Conservation (phyloP, 2,329 filamentous ascomycete genomes). For the Emmonsia crescens region DNA sequence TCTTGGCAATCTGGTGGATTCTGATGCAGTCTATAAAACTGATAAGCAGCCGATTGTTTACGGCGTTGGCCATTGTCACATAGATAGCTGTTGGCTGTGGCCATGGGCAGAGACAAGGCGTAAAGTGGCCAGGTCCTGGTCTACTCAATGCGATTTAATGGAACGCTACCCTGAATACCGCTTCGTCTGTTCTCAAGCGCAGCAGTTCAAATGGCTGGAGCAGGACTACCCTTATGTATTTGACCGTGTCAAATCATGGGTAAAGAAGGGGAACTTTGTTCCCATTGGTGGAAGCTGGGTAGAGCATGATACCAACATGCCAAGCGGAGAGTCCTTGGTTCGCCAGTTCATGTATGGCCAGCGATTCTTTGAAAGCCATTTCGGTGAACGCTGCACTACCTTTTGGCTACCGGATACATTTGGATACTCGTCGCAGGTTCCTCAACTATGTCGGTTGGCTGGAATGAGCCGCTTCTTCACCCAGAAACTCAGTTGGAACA, state of each 20-base stretch:
- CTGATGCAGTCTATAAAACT: conserved; percentile 69
- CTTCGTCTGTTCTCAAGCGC: conserved; percentile 86
- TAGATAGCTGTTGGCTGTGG: conserved; percentile 98
- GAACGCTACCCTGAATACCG: conserved; percentile 89
- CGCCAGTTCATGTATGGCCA: conserved; percentile 94
- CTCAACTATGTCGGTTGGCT: conserved; percentile 84
- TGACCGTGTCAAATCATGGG: conserved; percentile 81
- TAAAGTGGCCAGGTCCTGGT: conserved; percentile 93
- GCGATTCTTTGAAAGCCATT: conserved; percentile 85
- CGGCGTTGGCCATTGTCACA: conserved; percentile 92
- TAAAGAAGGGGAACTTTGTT: conserved; percentile 82
- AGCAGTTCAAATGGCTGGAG: conserved; percentile 98
- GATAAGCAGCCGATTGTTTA: conserved; percentile 67
- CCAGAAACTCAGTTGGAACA: conserved; percentile 99
- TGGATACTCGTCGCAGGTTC: conserved; percentile 89
- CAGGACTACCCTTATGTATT: conserved; percentile 78
- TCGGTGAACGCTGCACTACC: conserved; percentile 76
- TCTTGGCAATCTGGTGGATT: conserved; percentile 69
- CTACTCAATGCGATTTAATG: conserved; percentile 89
- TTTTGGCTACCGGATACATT: conserved; percentile 99
- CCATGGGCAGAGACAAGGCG: conserved; percentile 96
- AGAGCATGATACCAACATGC: conserved; percentile 96
- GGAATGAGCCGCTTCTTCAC: conserved; percentile 96
- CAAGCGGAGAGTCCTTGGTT: conserved; percentile 85
- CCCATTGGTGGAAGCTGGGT: conserved; percentile 98